Evolutionary conservation across 2,329 filamentous ascomycete species (phyloP).

Genomic region (Pleoardoris graminearum): DNA sequence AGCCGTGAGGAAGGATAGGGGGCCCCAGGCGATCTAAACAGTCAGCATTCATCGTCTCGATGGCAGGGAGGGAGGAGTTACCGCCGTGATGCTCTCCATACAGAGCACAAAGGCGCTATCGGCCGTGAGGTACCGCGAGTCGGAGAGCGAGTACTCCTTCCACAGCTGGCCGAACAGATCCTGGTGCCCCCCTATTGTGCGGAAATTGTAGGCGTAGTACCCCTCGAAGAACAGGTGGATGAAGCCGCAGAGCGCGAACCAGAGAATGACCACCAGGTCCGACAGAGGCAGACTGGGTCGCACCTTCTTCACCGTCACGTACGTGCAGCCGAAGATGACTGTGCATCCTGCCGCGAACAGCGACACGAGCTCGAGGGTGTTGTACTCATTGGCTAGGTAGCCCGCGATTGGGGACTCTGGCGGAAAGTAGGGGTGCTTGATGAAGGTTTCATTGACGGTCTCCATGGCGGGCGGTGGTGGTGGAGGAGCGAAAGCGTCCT

Average conservation of each 20-base stretch:
- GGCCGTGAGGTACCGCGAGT: slow-evolving; percentile 82
- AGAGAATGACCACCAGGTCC: slow-evolving; percentile 67
- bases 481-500: slow-evolving; percentile 2
- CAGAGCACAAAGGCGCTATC: slow-evolving; percentile 80
- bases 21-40: slow-evolving; percentile 61
- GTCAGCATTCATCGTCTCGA: slow-evolving; percentile 6
- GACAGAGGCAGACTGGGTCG: slow-evolving; percentile 56
- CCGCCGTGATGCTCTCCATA: slow-evolving; percentile 80
- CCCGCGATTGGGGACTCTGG: slow-evolving; percentile 62
- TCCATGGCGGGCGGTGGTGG: slow-evolving; percentile 1
- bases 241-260: slow-evolving; percentile 75
- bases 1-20: slow-evolving; percentile 61
- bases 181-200: slow-evolving; percentile 66
- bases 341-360: slow-evolving; percentile 62
- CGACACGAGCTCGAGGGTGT: slow-evolving; percentile 61
- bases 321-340: slow-evolving; percentile 61
- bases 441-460: slow-evolving; percentile 9
- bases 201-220: slow-evolving; percentile 76
- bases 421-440: slow-evolving; percentile 73
- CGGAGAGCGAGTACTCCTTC: slow-evolving; percentile 89
- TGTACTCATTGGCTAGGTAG: slow-evolving; percentile 68
- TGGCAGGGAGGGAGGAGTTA: slow-evolving; percentile 48
- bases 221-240: slow-evolving; percentile 85
- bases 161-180: slow-evolving; percentile 81
- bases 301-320: slow-evolving; percentile 56